phyloP scores from a whole-genome alignment of 106 monocot species.

The Allium cepa region DNA sequence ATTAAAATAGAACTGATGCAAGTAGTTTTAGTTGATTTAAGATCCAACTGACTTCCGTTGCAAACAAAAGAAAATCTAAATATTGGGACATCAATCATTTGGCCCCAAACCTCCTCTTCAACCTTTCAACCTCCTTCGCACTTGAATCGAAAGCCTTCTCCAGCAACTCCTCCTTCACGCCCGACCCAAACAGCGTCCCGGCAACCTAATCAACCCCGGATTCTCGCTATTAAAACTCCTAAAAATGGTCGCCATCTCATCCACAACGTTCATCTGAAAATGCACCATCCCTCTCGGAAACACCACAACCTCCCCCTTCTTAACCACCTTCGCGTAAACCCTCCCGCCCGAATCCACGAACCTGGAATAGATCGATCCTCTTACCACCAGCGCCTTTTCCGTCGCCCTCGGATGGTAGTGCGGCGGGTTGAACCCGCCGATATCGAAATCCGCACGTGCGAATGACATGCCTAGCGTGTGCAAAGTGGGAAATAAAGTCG shows the following conservation, averaged over 20 bases:
- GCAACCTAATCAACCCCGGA: slow-evolving; percentile 43
- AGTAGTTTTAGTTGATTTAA: too few relatives aligned
- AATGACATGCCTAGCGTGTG: too few relatives aligned
- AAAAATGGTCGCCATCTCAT: slow-evolving; percentile 28
- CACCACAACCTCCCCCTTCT: slow-evolving; percentile 43
- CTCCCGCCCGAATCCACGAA: slow-evolving; percentile 41
- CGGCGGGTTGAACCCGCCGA: slow-evolving; percentile 51
- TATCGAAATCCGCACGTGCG: slow-evolving; percentile 44
- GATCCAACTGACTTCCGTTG: too few relatives aligned
- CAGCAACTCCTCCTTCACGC: slow-evolving; percentile 30
- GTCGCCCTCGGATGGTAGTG: slow-evolving; percentile 67
- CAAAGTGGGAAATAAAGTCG: too few relatives aligned
- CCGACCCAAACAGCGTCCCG: slow-evolving; percentile 48
- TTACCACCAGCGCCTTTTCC: slow-evolving; percentile 42
- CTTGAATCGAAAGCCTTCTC: slow-evolving; percentile 64
- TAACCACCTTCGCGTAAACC: slow-evolving; percentile 31
- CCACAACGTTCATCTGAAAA: slow-evolving; percentile 55
- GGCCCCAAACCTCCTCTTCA: too few relatives aligned
- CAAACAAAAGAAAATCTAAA: too few relatives aligned
- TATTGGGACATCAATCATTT: too few relatives aligned
- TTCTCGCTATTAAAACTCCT: slow-evolving; percentile 54
- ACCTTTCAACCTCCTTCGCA: slow-evolving; percentile 28
- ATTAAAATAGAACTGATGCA: too few relatives aligned
- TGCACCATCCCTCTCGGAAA: slow-evolving; percentile 54
- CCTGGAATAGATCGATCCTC: slow-evolving; percentile 33